Base-by-base conservation (phyloP, 495 filamentous ascomycete genomes). In the Patellaria atrata region DNA sequence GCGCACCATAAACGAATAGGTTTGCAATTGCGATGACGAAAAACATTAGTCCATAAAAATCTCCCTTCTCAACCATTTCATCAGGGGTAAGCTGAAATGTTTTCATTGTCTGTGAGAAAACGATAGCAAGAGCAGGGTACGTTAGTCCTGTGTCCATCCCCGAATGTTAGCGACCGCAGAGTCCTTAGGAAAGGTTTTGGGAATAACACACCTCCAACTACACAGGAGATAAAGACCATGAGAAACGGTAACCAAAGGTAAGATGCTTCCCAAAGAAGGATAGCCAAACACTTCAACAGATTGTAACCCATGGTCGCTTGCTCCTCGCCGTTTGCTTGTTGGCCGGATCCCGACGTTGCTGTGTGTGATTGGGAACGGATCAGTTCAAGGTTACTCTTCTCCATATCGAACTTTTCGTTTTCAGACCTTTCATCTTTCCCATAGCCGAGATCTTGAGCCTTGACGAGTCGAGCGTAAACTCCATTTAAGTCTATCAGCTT, bases 1-100 rank as follows among this genome's bases (percentile, higher is more conserved):
- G 28, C 23, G 25, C 29, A 22, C 51, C 50, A 30, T 51, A 61
- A 0, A 29, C 45, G 2, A 50, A 8, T 3, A 71, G 50, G 40
- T 59, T 58, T 2, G 60, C 68, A 9, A 73, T 61, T 11, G 57
- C 55, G n/a, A 56, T 21, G 9, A 59, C 44, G 25, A 59, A 56
- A 41, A 59, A 51, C 51, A 56, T 54, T 5, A 56, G 40, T 18
- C 45, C 35, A 12, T 24, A 50, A 30, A 54, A 52, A 37, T 54
- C 30, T 14, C 22, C 53, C 29, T 49, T 31, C 13, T 14, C 19
- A 10, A 21, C 16, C 8, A 9, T 35, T 23, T 41, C 14, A 8
- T 38, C 41, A 3, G 27, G 30, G 3, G 27, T n/a, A 9, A 48
- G 33, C 21, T 51, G 19, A 27, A 50, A 46, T 2, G 38, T 35